Conservation (phyloP, 2,329 filamentous ascomycete genomes). For the Colletotrichum gigasporum region DNA sequence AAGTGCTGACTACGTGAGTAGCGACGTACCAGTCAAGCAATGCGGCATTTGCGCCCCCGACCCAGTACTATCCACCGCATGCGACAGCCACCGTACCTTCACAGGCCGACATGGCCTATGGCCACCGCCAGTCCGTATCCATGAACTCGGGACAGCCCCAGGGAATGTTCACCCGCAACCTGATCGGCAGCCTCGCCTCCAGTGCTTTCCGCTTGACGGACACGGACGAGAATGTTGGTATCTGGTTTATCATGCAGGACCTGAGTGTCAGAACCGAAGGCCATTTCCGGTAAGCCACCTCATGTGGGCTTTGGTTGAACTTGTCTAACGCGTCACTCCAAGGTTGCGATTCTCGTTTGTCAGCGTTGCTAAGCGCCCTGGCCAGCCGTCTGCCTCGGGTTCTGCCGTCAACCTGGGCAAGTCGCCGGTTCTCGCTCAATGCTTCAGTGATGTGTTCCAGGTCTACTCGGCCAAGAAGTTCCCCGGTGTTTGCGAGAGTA, state of each 20-base stretch:
- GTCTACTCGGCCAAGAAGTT: slow-evolving; percentile 99
- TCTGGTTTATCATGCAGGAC: slow-evolving; percentile 98
- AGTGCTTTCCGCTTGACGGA: slow-evolving; percentile 89
- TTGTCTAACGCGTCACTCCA: slow-evolving; percentile 3
- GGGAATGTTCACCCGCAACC: slow-evolving; percentile 92
- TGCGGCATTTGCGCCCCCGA: slow-evolving; percentile 46
- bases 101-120: slow-evolving; percentile 37
- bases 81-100: slow-evolving; percentile 39
- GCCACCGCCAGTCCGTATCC: slow-evolving; percentile 43
- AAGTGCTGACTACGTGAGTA: background rate
- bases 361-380: slow-evolving; percentile 65
- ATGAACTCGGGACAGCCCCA: slow-evolving; percentile 63
- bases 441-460: slow-evolving; percentile 89
- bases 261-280: slow-evolving; percentile 94
- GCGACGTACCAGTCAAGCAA: slow-evolving; percentile 33
- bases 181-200: slow-evolving; percentile 90
- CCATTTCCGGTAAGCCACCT: slow-evolving; percentile 77
- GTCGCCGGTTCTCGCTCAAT: slow-evolving; percentile 83
- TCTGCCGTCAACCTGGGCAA: slow-evolving; percentile 74
- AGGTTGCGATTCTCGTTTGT: slow-evolving; percentile 80
- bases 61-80: slow-evolving; percentile 48
- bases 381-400: slow-evolving; percentile 48
- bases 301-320: background rate
- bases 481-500: slow-evolving; percentile 95
- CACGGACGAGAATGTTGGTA: slow-evolving; percentile 80